Evolutionary conservation across 1,284 basidiomycete species (phyloP).

Genomic region (Mycena sp.): DNA sequence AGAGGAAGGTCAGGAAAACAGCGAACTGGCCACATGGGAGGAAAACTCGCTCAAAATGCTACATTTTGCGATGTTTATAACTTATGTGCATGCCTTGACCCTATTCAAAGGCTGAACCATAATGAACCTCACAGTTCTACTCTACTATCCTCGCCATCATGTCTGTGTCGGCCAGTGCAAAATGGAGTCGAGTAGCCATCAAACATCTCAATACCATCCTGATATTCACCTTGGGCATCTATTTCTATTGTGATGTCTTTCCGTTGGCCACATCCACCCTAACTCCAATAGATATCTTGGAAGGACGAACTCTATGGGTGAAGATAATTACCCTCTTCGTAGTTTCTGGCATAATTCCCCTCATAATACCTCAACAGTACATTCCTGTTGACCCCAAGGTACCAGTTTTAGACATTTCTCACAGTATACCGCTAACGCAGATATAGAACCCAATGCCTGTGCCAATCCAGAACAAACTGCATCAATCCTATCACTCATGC

Average conservation of each 20-base stretch:
- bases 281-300: constrained; percentile 40
- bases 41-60: neutral
- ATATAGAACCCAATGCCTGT: constrained; percentile 17
- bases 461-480: constrained; percentile 60
- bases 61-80: neutral
- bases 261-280: constrained; percentile 62
- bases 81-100: neutral
- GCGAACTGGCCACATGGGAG: too few relatives aligned
- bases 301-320: constrained; percentile 36
- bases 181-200: neutral
- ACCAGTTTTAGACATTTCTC: neutral
- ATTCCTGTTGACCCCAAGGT: constrained; percentile 45
- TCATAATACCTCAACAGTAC: constrained; percentile 40
- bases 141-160: neutral
- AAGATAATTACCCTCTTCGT: constrained; percentile 35
- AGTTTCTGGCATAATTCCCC: constrained; percentile 37
- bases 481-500: constrained; percentile 54
- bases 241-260: constrained; percentile 70
- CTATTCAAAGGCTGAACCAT: neutral
- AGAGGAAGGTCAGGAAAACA: neutral
- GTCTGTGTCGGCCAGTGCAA: neutral
- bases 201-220: constrained; percentile 42
- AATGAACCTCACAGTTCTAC: neutral
- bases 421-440: neutral
- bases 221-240: constrained; percentile 52